Percentiles rank a stretch among this genome's conserved stretches.
phyloP scores from a whole-genome alignment of 371 early-diverging fungal species.

The Cokeromyces recurvatus region DNA sequence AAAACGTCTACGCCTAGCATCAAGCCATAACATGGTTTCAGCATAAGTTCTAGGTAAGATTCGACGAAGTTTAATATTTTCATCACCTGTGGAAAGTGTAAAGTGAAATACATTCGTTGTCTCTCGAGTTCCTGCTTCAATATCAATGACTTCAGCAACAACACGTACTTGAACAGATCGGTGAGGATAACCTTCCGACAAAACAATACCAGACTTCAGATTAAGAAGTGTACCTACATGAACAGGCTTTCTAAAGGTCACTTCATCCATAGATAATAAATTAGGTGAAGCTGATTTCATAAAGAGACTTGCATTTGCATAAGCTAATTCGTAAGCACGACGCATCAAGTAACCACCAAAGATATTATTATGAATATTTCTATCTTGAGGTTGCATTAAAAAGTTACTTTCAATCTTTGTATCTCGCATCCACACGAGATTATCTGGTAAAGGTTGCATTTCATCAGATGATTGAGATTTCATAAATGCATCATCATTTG shows the following conservation, averaged over 20 bases:
- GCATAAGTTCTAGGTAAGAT: constrained; percentile 65
- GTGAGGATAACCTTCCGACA: constrained; percentile 46
- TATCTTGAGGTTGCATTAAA: constrained; percentile 79
- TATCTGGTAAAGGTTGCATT: constrained; percentile 34
- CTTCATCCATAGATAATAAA: constrained; percentile 82
- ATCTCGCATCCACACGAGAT: constrained; percentile 84
- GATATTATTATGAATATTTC: constrained; percentile 90
- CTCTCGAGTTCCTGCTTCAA: constrained; percentile 45
- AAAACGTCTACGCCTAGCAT: constrained; percentile 54
- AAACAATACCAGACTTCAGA: constrained; percentile 66
- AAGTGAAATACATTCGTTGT: constrained; percentile 83
- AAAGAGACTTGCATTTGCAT: constrained; percentile 64
- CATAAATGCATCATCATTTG: constrained; percentile 5
- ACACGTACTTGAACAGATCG: constrained; percentile 65
- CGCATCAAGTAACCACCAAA: constrained; percentile 86
- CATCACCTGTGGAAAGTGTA: constrained; percentile 49
- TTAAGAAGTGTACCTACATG: constrained; percentile 77
- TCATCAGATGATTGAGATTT: constrained; percentile 12
- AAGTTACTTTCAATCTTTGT: constrained; percentile 70
- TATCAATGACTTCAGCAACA: constrained; percentile 74
- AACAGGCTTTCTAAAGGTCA: constrained; percentile 81
- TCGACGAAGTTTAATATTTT: constrained; percentile 19
- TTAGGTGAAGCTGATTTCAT: constrained; percentile 38
- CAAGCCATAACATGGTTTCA: constrained; percentile 69
- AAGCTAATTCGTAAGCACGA: constrained; percentile 78